Evolutionary conservation across 257 asterid genomes (phyloP), one percentile per base, ranked within the genome.

Genomic region (Ilex aquifolium): DNA sequence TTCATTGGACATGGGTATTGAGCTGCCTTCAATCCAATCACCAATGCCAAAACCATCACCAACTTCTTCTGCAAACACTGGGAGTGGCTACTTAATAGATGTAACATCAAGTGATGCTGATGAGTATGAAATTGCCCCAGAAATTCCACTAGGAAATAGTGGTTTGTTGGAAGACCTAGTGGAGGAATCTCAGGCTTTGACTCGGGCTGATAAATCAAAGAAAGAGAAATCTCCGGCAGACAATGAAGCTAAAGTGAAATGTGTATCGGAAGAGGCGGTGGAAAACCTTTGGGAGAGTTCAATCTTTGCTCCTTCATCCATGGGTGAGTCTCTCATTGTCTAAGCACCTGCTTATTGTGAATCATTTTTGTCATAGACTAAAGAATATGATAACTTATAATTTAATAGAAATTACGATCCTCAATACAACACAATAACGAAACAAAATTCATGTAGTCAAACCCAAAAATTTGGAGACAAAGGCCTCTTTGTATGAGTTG

Each of bases 111-210:
- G 83, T 13, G 77, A 56, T 2, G 76, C 59, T 36, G 78, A 75
- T 27, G 75, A 62, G 17, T 77, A 68, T 12, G 74, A 78, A 15
- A 69, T n/a, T 1, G 71, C 59, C 6, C 52, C 40, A 2, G 66
- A 69, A 4, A 73, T 64, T 55, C 32, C 65, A 2, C 65, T 54
- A 1, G 53, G 80, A 7, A 76, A 56, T 29, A 82, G 80, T 10
- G 96, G 91, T 17, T 67, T 88, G 76, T 62, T 85, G 62, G 80
- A 75, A 27, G 95, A 83, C 65, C 69, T 87, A 8, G 40, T 82
- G 14, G 83, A 64, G 53, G 82, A 82, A 56, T 68, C 85, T 57
- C 77, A 57, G 13, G 67, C 74, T 48, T 58, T 83, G 65, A 63
- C 52, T 0, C 59, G 66, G 1, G 16, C 42, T 57, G 70, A 58